Conservation (phyloP, 441 rosid genomes). For the Euphorbia schlechtendalii region DNA sequence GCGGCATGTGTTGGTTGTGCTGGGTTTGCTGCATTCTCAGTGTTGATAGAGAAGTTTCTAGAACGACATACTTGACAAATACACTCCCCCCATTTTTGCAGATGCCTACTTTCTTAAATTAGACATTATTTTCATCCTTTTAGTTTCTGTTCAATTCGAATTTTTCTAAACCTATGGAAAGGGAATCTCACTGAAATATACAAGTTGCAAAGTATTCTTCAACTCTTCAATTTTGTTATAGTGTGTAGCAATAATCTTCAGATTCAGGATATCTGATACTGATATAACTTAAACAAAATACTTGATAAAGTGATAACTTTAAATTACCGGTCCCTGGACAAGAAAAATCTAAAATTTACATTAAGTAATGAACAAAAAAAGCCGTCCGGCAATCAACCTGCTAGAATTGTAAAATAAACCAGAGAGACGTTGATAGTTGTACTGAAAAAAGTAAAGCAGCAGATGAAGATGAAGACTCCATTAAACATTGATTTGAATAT, state of each 20-base stretch:
- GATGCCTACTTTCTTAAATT: neutral
- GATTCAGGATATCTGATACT: neutral
- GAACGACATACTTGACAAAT: slow-evolving; percentile 52
- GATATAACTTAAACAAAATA: neutral
- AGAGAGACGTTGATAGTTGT: too few relatives aligned
- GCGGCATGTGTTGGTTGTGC: slow-evolving; percentile 93
- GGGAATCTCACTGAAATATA: slow-evolving; percentile 6
- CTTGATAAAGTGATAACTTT: neutral
- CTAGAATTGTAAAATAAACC: too few relatives aligned
- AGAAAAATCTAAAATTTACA: too few relatives aligned
- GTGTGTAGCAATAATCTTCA: neutral
- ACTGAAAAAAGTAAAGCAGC: too few relatives aligned
- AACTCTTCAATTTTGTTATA: neutral
- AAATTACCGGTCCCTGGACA: too few relatives aligned
- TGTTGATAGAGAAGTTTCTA: slow-evolving; percentile 79
- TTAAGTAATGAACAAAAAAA: too few relatives aligned
- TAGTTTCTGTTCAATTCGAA: neutral
- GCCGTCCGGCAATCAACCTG: too few relatives aligned
- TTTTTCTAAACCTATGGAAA: neutral
- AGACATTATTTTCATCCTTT: neutral
- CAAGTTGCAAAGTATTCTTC: neutral
- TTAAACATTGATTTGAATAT: too few relatives aligned
- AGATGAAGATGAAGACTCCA: too few relatives aligned
- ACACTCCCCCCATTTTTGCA: slow-evolving; percentile 13
- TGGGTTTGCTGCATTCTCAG: slow-evolving; percentile 92